Conservation (phyloP, 179 eudicot genomes). For the Carnegiea gigantea region DNA sequence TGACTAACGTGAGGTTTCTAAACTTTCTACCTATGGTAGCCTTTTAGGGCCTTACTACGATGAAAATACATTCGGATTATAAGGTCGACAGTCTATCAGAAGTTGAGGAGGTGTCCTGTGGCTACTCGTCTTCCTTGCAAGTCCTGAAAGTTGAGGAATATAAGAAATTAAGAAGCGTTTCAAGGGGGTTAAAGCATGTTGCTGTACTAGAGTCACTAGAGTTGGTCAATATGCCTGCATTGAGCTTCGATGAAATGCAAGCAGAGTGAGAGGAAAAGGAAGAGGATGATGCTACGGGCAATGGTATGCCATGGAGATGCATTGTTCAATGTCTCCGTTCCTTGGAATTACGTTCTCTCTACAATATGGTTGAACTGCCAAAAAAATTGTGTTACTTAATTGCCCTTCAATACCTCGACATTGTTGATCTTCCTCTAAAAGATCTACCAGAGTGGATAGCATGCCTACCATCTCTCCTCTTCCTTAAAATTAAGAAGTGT, state of each 20-base stretch:
- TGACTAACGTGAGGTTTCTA: not conserved
- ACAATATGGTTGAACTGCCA: not conserved
- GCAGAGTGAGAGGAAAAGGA: not conserved
- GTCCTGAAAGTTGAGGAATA: not conserved
- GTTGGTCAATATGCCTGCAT: not conserved
- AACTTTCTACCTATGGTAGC: not conserved
- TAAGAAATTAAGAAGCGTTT: not conserved
- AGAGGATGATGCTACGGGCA: too few relatives aligned
- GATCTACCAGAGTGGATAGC: conserved; percentile 17
- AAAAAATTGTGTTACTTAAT: not conserved
- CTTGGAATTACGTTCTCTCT: not conserved
- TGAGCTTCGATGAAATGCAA: not conserved
- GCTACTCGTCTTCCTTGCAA: not conserved
- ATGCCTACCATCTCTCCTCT: conserved; percentile 14
- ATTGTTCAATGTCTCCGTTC: conserved; percentile 11
- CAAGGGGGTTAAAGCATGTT: not conserved
- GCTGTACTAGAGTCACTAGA: not conserved
- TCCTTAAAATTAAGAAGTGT: not conserved
- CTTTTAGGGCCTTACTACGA: not conserved
- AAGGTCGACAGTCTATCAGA: not conserved
- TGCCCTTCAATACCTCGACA: not conserved
- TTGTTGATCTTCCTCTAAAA: not conserved
- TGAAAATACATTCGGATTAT: not conserved
- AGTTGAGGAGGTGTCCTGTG: not conserved
- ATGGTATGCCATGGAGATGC: conserved; percentile 11